These are phyloP conservation scores for Globisporangium camurandrum DNA, from an alignment of 352 stramenopile genomes.

Conservation along the genomic window DNA sequence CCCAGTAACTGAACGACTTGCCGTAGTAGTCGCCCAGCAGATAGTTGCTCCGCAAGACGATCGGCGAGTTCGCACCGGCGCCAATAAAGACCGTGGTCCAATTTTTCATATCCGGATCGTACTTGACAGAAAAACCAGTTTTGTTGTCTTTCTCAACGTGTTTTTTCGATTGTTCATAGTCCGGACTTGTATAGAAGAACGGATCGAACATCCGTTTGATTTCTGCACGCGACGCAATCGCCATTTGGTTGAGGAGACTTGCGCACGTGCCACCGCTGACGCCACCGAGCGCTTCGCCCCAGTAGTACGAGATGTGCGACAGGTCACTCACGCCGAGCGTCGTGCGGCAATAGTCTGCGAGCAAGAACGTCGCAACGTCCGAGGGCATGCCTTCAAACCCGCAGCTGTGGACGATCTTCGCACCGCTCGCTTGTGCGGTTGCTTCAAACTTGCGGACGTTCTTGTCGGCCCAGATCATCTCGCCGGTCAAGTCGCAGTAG, in stretches of 20 bases:
- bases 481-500: slow-evolving; percentile 88
- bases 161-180: slow-evolving; percentile 16
- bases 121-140: slow-evolving; percentile 26
- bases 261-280: slow-evolving; percentile 43
- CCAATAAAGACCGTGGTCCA: slow-evolving; percentile 60
- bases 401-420: slow-evolving; percentile 72
- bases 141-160: slow-evolving; percentile 13
- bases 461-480: slow-evolving; percentile 54
- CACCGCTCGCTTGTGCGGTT: slow-evolving; percentile 46
- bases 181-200: slow-evolving; percentile 27
- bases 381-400: slow-evolving; percentile 81
- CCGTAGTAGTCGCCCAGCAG: slow-evolving; percentile 47
- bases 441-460: slow-evolving; percentile 59
- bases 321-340: slow-evolving; percentile 18
- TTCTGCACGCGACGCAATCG: slow-evolving; percentile 8
- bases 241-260: slow-evolving; percentile 25
- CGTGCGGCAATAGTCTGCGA: slow-evolving; percentile 42
- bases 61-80: slow-evolving; percentile 54
- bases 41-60: slow-evolving; percentile 59
- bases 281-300: slow-evolving; percentile 17
- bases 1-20: slow-evolving; percentile 34
- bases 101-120: slow-evolving; percentile 37
- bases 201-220: slow-evolving; percentile 19
- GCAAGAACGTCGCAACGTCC: slow-evolving; percentile 52
- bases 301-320: slow-evolving; percentile 24